These are phyloP conservation scores for Rhytidhysteron rufulum DNA, from an alignment of 2,329 filamentous ascomycete genomes.

Conservation along the genomic window DNA sequence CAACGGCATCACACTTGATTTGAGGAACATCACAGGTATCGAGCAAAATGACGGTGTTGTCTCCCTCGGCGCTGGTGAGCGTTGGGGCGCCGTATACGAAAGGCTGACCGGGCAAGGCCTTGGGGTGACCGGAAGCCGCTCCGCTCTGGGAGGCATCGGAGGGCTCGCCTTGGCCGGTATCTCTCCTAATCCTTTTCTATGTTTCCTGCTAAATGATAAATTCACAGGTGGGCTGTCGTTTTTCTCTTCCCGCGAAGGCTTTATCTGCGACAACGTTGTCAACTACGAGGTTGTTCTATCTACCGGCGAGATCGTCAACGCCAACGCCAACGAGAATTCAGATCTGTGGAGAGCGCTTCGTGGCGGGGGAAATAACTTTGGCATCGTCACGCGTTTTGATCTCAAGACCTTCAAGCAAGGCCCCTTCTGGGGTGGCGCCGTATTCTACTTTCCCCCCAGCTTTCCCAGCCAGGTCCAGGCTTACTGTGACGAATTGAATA, in stretches of 20 bases:
- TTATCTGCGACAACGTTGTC: background rate
- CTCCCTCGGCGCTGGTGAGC: background rate
- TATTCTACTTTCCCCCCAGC: background rate
- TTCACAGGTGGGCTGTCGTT: background rate
- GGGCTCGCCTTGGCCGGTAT: background rate
- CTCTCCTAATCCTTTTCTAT: background rate
- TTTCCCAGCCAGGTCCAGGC: background rate
- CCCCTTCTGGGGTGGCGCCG: slow-evolving; percentile 2
- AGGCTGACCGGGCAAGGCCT: background rate
- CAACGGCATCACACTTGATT: background rate
- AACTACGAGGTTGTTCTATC: slow-evolving; percentile 25
- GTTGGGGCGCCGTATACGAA: background rate
- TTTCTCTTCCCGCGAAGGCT: background rate
- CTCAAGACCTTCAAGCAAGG: slow-evolving; percentile 20
- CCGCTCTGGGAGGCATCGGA: background rate
- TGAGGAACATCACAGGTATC: background rate
- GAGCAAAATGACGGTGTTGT: background rate
- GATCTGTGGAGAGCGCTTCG: slow-evolving; percentile 36
- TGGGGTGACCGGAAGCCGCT: background rate
- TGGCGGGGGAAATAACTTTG: slow-evolving; percentile 37
- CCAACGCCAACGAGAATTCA: slow-evolving; percentile 19
- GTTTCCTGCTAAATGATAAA: background rate
- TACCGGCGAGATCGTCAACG: slow-evolving; percentile 28
- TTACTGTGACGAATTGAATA: background rate
- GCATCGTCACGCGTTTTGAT: slow-evolving; percentile 35